Evolutionary conservation across 345 rosid species (phyloP), one percentile per base, ranked within the genome.

Genomic region (Gossypium rotundifolium): DNA sequence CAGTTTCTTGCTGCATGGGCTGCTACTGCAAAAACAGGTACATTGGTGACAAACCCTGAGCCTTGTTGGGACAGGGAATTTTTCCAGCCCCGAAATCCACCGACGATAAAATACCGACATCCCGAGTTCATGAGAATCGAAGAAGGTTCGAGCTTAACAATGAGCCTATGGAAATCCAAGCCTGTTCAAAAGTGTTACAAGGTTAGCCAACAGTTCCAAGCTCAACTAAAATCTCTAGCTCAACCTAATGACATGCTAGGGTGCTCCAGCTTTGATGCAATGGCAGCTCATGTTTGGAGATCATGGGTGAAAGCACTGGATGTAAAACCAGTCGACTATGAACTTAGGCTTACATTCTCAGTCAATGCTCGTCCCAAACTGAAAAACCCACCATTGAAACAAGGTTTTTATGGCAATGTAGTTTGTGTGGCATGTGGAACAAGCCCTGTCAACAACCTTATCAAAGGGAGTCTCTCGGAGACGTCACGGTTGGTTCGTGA

Each of bases 251-350:
- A 82, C 18, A 45, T 70, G 0, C 77, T 77, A 23, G 67, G 83
- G 7, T 92, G 95, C 79, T 81, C 88, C 14, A 83, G 90, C 4
- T 94, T 94, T 64, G 97, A 94, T 77, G 93, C 95, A 5, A 76
- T 92, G 89, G 94, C 95, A 52, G 93, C 98, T 75, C 97, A 92
- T 76, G 76, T 94, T 53, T 94, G 98, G 97, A 83, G 89, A 68
- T 89, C 97, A 55, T 94, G 97, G 98, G 97, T 92, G 69, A 90
- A 82, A 81, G 93, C 97, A 53, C 86, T 94, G 11, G 95, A 86
- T 22, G 97, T 94, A 11, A 83, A 84, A 52, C 98, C 97, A 22
- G 49, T 70, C 12, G 88, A 90, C 44, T 91, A 84, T 75, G 80
- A 83, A 74, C 93, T 94, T 44, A 81, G 97, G 79, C 90, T 94